Evolutionary conservation across 2,329 filamentous ascomycete species (phyloP).

Genomic region (Hyphodiscus sp.): DNA sequence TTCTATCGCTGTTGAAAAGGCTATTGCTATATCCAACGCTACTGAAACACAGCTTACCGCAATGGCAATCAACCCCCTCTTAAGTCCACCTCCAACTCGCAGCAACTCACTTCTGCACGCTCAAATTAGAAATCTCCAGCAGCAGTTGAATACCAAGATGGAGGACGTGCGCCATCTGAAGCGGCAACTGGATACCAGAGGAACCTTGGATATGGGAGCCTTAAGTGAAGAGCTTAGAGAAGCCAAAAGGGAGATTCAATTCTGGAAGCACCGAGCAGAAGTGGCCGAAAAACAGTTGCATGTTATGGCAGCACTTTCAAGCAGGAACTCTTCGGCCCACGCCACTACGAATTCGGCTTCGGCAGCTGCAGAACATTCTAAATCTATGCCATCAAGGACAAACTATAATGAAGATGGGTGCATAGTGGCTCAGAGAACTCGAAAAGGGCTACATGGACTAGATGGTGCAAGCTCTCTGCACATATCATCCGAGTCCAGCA

Average conservation of each 20-base stretch:
- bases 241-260: slow-evolving; percentile 36
- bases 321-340: background rate
- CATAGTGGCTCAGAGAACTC: slow-evolving; percentile 2
- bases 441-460: slow-evolving; percentile 13
- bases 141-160: slow-evolving; percentile 37
- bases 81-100: slow-evolving; percentile 7
- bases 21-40: slow-evolving; percentile 5
- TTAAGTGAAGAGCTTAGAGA: slow-evolving; percentile 43
- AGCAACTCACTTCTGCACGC: slow-evolving; percentile 36
- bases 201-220: slow-evolving; percentile 38
- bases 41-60: slow-evolving; percentile 1
- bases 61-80: background rate
- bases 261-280: slow-evolving; percentile 51
- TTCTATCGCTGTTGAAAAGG: background rate
- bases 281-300: slow-evolving; percentile 47
- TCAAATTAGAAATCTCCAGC: slow-evolving; percentile 44
- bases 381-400: background rate
- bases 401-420: slow-evolving; percentile 4
- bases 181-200: slow-evolving; percentile 39
- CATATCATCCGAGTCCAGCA: slow-evolving; percentile 16
- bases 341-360: background rate
- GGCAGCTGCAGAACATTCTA: background rate
- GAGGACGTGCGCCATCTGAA: slow-evolving; percentile 42
- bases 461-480: slow-evolving; percentile 9
- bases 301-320: slow-evolving; percentile 24